phyloP scores from a whole-genome alignment of 2,329 filamentous ascomycete species.

The Magnaporthiopsis rhizophila region DNA sequence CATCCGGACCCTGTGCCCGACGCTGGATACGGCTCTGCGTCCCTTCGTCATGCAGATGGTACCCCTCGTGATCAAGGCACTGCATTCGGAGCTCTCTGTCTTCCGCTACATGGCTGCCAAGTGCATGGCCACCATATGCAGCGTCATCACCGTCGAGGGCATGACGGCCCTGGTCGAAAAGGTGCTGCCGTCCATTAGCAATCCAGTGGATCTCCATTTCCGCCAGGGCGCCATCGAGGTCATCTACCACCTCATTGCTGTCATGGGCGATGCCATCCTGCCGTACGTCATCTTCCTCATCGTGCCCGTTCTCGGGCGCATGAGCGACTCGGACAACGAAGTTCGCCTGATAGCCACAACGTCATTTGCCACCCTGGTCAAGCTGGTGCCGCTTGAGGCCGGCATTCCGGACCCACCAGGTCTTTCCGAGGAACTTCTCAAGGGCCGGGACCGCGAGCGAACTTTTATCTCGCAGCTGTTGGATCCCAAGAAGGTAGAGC shows the following conservation, averaged over 20 bases:
- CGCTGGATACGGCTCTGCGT: conserved; percentile 66
- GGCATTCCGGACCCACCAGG: conserved; percentile 96
- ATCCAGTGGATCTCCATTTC: conserved; percentile 77
- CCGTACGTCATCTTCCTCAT: conserved; percentile 99
- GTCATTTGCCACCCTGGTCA: conserved; percentile 93
- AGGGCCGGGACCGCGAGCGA: conserved; percentile 85
- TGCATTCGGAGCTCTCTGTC: conserved; percentile 83
- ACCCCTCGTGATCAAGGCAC: conserved; percentile 76
- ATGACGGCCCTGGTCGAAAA: conserved; percentile 95
- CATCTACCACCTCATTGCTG: conserved; percentile 93
- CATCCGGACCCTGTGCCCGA: conserved; percentile 87
- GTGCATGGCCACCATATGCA: conserved; percentile 94
- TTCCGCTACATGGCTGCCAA: conserved; percentile 96
- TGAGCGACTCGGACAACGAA: conserved; percentile 98
- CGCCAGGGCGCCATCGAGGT: conserved; percentile 92
- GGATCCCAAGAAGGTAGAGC: conserved; percentile 92
- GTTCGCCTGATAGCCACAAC: conserved; percentile 91
- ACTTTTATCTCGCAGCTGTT: conserved; percentile 96
- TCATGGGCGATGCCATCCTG: conserved; percentile 93
- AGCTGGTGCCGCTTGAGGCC: conserved; percentile 91
- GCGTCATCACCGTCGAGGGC: conserved; percentile 86
- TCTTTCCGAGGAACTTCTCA: conserved; percentile 77
- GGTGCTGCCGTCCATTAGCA: conserved; percentile 85
- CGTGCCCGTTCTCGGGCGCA: conserved; percentile 89
- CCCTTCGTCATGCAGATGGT: conserved; percentile 76